A percentile compares a stretch with the other conserved stretches of the same genome.
These are phyloP conservation scores for Cephalotrichum gorgonifer DNA, from an alignment of 2,329 filamentous ascomycete species.

Conservation along the genomic window DNA sequence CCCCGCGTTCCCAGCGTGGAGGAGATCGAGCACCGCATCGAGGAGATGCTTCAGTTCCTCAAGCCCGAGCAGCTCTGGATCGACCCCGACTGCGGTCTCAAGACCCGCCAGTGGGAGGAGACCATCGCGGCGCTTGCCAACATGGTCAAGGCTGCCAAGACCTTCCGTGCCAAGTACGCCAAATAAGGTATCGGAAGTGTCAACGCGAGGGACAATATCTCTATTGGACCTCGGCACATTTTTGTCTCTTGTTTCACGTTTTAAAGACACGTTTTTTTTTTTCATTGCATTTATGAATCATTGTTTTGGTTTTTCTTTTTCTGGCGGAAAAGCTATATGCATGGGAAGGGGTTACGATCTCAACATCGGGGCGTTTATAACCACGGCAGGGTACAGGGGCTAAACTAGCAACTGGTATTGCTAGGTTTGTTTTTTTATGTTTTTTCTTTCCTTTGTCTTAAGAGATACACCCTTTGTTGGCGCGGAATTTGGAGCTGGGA, in stretches of 20 bases:
- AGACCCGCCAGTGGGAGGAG: conserved; percentile 98
- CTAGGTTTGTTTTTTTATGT: conserved; percentile 5
- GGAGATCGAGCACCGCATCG: conserved; percentile 96
- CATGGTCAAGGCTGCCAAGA: conserved; percentile 98
- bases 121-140: conserved; percentile 92
- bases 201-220: no score
- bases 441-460: conserved; percentile 7
- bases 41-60: conserved; percentile 96
- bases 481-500: conserved; percentile 10
- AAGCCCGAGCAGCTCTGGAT: conserved; percentile 99
- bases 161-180: conserved; percentile 82
- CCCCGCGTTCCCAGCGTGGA: conserved; percentile 93
- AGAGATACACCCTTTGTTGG: conserved; percentile 7
- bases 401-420: not conserved
- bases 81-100: conserved; percentile 98
- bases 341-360: conserved; percentile 35
- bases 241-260: conserved; percentile 6
- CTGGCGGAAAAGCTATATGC: conserved; percentile 5
- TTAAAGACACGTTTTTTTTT: conserved; percentile 12
- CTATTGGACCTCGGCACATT: no score
- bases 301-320: conserved; percentile 14
- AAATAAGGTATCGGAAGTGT: conserved; percentile 37
- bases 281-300: conserved; percentile 20
- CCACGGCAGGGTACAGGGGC: conserved; percentile 7
- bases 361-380: conserved; percentile 47